A percentile compares a stretch with the other conserved stretches of the same genome.
phyloP scores from a whole-genome alignment of 2,329 filamentous ascomycete genomes.

The Phialocephala subalpina region DNA sequence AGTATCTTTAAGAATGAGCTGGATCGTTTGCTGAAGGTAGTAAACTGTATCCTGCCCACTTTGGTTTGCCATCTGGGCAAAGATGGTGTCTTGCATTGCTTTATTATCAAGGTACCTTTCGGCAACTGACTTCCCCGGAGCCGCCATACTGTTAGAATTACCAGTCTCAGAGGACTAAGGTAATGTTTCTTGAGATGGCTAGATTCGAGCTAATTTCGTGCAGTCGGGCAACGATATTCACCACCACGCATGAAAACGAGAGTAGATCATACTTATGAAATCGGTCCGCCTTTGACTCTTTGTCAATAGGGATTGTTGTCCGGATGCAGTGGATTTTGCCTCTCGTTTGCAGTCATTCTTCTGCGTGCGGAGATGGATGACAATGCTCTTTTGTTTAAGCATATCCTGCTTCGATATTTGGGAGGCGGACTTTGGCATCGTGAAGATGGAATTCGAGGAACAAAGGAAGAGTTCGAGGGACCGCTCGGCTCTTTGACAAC shows the following conservation, averaged over 20 bases:
- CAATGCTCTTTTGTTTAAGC: not conserved
- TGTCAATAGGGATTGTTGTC: not conserved
- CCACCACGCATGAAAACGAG: not conserved
- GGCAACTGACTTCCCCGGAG: not conserved
- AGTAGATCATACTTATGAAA: constrained; percentile 2
- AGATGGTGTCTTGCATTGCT: not conserved
- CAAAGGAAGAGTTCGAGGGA: not conserved
- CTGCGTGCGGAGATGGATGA: not conserved
- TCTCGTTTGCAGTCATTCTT: not conserved
- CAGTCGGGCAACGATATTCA: not conserved
- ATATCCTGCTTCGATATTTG: not conserved
- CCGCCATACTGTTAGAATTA: not conserved
- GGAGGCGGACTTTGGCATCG: not conserved
- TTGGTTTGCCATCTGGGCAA: too few species aligned
- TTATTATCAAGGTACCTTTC: not conserved
- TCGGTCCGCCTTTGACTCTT: not conserved
- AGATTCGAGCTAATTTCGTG: not conserved
- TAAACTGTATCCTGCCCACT: too few species aligned
- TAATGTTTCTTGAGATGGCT: not conserved
- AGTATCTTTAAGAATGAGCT: too few species aligned
- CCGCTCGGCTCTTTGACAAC: not conserved
- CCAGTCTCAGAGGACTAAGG: not conserved
- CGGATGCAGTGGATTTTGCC: not conserved
- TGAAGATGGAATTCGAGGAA: not conserved
- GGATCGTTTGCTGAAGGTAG: too few species aligned